Evolutionary conservation across 2,329 filamentous ascomycete genomes (phyloP), one percentile per base, ranked within the genome.

Genomic region (Venturia asperata): DNA sequence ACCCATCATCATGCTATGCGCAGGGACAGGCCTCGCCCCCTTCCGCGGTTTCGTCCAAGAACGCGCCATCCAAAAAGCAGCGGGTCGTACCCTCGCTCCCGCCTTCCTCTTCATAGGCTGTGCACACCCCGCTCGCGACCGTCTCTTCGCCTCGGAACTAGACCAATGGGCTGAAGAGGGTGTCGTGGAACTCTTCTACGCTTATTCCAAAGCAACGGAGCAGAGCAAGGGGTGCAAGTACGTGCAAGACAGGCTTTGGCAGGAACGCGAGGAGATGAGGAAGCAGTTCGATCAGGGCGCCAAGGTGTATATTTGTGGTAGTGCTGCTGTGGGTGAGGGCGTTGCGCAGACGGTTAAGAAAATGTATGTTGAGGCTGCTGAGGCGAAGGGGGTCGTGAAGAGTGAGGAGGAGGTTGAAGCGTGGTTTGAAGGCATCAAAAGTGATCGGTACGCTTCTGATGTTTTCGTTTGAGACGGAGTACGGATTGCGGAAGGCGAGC

Each of bases 71-170:
- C 42, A 45, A 27, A 34, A 30, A 5, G 62, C 21, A 1, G 78
- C 77, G 0, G 85, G 85, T 1, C 77, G 82, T 15, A 69, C 70
- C 17, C 76, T 89, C 0, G 86, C 84, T 0, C 83, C 82, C 0
- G 85, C 86, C 0, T 67, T 89, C n/a, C 78, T 90, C 1, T 88
- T 88, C 77, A 81, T 84, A 69, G 87, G 87, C 5, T 89, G 86
- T 71, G 82, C 83, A 17, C 72, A 77, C 5, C 80, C 82, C 0
- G 78, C 77, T 0, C 72, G 76, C 15, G 87, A 90, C 68, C 79
- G 85, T 49, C 71, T 90, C 0, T 90, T 90, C 74, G 75, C 79
- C 0, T 80, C 82, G 0, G 82, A 86, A 67, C 74, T 58, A 1
- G 52, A 58, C 89, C 3, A 71, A 7, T 91, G 88, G 88, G 80